Evolutionary conservation across 2,329 filamentous ascomycete species (phyloP).

Genomic region (Arthroderma sp.): DNA sequence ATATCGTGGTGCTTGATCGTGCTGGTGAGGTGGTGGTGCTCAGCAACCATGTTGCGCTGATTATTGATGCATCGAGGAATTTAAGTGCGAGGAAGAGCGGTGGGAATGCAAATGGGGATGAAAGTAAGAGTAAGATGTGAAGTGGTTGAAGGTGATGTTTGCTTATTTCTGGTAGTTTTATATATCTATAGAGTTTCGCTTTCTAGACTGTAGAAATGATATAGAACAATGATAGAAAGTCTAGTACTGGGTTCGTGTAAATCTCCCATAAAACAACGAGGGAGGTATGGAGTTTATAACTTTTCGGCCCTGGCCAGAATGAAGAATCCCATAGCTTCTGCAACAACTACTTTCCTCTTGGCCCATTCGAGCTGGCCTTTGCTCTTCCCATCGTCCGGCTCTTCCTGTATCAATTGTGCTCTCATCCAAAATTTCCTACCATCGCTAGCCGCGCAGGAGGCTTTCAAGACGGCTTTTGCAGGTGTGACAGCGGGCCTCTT

Average conservation of each 20-base stretch:
- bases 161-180: background rate
- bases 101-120: slow-evolving; percentile 13
- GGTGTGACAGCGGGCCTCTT: slow-evolving; percentile 24
- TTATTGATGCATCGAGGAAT: slow-evolving; percentile 53
- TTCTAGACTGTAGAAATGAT: too few relatives aligned
- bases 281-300: slow-evolving; percentile 9
- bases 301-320: slow-evolving; percentile 20
- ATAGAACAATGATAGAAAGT: too few relatives aligned
- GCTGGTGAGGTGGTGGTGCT: slow-evolving; percentile 52
- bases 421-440: slow-evolving; percentile 31
- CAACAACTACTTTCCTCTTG: slow-evolving; percentile 22
- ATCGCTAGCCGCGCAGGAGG: slow-evolving; percentile 23
- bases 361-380: slow-evolving; percentile 21
- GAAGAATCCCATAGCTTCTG: slow-evolving; percentile 31
- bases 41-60: slow-evolving; percentile 54
- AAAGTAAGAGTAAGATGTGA: slow-evolving; percentile 11
- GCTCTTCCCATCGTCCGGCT: slow-evolving; percentile 13
- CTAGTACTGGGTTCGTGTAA: too few relatives aligned
- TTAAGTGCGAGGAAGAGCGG: slow-evolving; percentile 32
- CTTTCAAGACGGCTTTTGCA: slow-evolving; percentile 23
- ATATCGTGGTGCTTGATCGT: slow-evolving; percentile 54
- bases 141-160: background rate
- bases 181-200: too few relatives aligned
- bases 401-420: slow-evolving; percentile 28
- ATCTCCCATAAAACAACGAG: background rate